Evolutionary conservation across 352 stramenopile species (phyloP).

Genomic region (Globisporangium abappressorium): DNA sequence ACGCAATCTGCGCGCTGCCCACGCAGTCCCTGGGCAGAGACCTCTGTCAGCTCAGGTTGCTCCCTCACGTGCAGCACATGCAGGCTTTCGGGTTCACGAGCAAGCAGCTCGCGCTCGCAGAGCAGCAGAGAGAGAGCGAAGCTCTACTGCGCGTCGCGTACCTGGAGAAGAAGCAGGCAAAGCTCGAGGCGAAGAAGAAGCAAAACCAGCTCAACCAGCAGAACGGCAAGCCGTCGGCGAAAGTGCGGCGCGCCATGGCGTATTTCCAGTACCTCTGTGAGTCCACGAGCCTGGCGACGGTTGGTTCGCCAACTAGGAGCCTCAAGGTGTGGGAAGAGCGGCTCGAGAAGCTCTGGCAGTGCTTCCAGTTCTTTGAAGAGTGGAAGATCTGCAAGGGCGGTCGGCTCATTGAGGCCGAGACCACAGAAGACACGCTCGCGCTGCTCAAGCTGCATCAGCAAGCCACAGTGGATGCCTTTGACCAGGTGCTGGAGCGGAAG

Average conservation of each 20-base stretch:
- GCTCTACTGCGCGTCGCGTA: constrained; percentile 44
- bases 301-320: constrained; percentile 21
- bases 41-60: constrained; percentile 49
- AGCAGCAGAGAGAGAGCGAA: constrained; percentile 53
- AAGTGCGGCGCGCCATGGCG: constrained; percentile 48
- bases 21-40: constrained; percentile 39
- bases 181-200: constrained; percentile 40
- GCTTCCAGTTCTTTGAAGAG: constrained; percentile 68
- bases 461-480: constrained; percentile 43
- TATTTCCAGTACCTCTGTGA: constrained; percentile 69
- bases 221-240: constrained; percentile 35
- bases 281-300: constrained; percentile 23
- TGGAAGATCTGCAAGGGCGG: constrained; percentile 73
- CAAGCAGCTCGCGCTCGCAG: constrained; percentile 37
- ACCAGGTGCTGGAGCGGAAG: constrained; percentile 37
- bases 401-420: constrained; percentile 60
- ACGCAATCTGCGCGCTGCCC: constrained; percentile 26
- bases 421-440: constrained; percentile 36
- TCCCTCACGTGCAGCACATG: constrained; percentile 55
- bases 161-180: constrained; percentile 47
- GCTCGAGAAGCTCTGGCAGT: constrained; percentile 73
- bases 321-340: constrained; percentile 36
- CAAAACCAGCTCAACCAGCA: constrained; percentile 33
- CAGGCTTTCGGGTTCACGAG: constrained; percentile 40
- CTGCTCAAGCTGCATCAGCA: constrained; percentile 60